Base-by-base conservation (phyloP, 768 basidiomycete genomes). In the Chlorophyllum brunneum region DNA sequence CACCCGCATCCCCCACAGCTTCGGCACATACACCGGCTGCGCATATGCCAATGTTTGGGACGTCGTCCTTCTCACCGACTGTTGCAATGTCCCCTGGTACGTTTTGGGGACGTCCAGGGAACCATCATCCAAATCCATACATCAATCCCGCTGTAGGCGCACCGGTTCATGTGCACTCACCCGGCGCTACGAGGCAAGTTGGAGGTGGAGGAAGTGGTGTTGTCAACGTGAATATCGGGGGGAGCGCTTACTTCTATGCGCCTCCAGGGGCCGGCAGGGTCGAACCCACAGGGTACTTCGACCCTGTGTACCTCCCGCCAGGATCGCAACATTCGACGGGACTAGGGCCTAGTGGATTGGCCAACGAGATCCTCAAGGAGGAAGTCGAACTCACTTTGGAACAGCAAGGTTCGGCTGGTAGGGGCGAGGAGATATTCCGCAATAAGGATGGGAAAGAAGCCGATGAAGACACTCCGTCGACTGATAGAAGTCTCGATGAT, bases 61-160 rank as follows among this genome's bases (percentile, higher is more conserved):
- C 79, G 23, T 85, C 56, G 15, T 42, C 54, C 15, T 43, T 89
- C 72, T 86, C 88, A 0, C 89, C 91, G 1, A 83, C 81, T 22
- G 73, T 81, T 10, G 74, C 82, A 13, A 85, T 90, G 79, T 82
- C 80, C 13, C 87, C 88, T 24, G 86, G 83, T 11, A 80, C 81
- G 33, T 87, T 86, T 67, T 92, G 83, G 82, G 85, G 79, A 43
- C 80, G 69, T 57, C 82, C 77, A 29, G 79, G 74, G 9, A 66
- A 69, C 9, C 58, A 63, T 29, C 58, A 63, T 24, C 58, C 62
- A 16, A 74, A 76, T 49, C 71, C 74, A 26, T 67, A 66, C 47
- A 75, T 75, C 39, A 76, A 77, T 43, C 68, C 74, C 3, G 72
- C 77, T 29, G 75, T 76, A 1, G 77, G 77, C 1, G 75, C 74